Evolutionary conservation across 2,329 filamentous ascomycete genomes (phyloP), one percentile per base, ranked within the genome.

Genomic region (Fusarium napiforme): DNA sequence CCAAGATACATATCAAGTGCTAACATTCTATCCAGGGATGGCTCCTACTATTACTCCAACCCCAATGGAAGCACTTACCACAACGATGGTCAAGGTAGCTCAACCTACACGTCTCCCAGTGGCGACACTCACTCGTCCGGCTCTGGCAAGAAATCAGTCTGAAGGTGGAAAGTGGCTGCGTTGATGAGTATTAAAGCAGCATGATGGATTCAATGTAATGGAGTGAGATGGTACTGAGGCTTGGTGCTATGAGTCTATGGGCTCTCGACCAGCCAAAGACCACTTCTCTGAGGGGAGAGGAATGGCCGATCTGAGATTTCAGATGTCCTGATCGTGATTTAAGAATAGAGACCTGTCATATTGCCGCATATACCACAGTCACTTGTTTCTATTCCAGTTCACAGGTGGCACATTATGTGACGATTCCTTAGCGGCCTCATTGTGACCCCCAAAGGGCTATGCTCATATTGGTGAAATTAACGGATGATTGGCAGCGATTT

Each of bases 31-130:
- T 23, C 18, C 14, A 89, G 87, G 28, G 78, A 93, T 75, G 90
- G 91, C 42, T 92, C 90, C 4, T 93, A 93, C 85, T 93, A 93
- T 84, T 93, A 93, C 83, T 88, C 87, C 79, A 93, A 93, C 82
- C 82, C 90, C 50, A 87, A 92, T 71, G 90, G 90, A 19, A 92
- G 88, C 78, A 91, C 88, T 43, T 93, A 93, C 83, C 83, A 93
- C 85, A 92, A 92, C 81, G 81, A 85, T 73, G 90, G 90, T 49
- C 79, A 79, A 16, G 91, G 91, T 10, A 78, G 81, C 55, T 87
- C 89, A 30, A 89, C 82, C 23, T 93, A 93, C 82, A 93, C 88
- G 23, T 75, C 89, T 15, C 82, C 91, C 11, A 83, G 83, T 63
- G 87, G 86, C 43, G 30, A 60, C 43, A 45, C 12, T 39, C 60